These are phyloP conservation scores for Coleophoma cylindrospora DNA, from an alignment of 2,329 filamentous ascomycete species.

Conservation along the genomic window DNA sequence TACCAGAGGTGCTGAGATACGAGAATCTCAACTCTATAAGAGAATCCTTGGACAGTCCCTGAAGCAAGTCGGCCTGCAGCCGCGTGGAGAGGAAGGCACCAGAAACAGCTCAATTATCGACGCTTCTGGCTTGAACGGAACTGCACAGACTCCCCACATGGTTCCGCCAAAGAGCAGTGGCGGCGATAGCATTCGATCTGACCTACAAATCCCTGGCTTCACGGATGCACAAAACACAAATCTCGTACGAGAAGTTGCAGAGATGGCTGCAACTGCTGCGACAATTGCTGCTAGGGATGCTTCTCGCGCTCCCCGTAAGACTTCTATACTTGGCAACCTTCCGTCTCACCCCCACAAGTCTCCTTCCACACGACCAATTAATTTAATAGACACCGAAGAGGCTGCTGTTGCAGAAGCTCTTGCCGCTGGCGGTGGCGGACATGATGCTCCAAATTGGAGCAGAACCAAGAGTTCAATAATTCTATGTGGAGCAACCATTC, in stretches of 20 bases:
- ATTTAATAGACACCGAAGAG: slow-evolving; percentile 26
- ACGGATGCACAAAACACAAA: slow-evolving; percentile 77
- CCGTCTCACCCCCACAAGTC: slow-evolving; percentile 26
- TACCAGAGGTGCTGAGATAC: slow-evolving; percentile 54
- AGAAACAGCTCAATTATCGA: slow-evolving; percentile 32
- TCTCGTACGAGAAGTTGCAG: slow-evolving; percentile 81
- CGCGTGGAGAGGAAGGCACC: slow-evolving; percentile 42
- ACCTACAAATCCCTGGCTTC: slow-evolving; percentile 60
- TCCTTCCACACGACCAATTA: slow-evolving; percentile 24
- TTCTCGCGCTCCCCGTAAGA: slow-evolving; percentile 44
- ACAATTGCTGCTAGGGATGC: slow-evolving; percentile 81
- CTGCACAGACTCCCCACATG: slow-evolving; percentile 57
- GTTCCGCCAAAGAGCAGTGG: slow-evolving; percentile 64
- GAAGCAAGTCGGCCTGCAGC: slow-evolving; percentile 69
- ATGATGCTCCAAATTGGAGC: slow-evolving; percentile 99
- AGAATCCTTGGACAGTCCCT: slow-evolving; percentile 88
- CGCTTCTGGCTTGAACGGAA: slow-evolving; percentile 34
- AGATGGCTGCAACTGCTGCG: slow-evolving; percentile 89
- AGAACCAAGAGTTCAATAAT: slow-evolving; percentile 86
- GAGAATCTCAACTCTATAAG: slow-evolving; percentile 87
- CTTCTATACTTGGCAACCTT: slow-evolving; percentile 33
- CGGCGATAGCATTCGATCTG: slow-evolving; percentile 37
- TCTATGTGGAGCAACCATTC: slow-evolving; percentile 78
- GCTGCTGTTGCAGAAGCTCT: slow-evolving; percentile 29
- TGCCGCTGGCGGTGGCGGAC: slow-evolving; percentile 56